phyloP scores from a whole-genome alignment of 2,329 filamentous ascomycete genomes.

The Diaporthe batatas region DNA sequence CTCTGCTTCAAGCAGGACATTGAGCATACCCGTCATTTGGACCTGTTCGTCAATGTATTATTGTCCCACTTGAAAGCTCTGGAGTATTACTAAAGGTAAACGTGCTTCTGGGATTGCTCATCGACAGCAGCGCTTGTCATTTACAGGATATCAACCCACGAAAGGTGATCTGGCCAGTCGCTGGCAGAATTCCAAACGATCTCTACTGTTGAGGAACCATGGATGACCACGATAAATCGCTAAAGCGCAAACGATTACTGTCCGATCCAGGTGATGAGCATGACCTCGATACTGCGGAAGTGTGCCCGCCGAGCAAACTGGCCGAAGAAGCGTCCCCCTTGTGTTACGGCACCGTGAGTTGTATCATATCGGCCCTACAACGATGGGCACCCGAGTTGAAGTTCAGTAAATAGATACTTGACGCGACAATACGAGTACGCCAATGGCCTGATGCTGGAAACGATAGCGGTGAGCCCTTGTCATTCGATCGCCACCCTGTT shows the following conservation, averaged over 20 bases:
- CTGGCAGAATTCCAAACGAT: not conserved
- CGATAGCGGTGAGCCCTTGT: not conserved
- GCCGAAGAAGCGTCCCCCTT: not conserved
- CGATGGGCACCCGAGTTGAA: not conserved
- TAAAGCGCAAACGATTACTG: not conserved
- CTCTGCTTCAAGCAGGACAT: too few relatives aligned
- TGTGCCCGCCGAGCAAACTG: too few relatives aligned
- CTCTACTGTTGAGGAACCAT: not conserved
- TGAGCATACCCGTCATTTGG: too few relatives aligned
- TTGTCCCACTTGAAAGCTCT: too few relatives aligned
- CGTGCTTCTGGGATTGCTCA: too few relatives aligned
- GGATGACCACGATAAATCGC: not conserved
- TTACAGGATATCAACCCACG: too few relatives aligned
- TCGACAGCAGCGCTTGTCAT: too few relatives aligned
- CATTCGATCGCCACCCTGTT: not conserved
- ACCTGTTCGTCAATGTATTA: too few relatives aligned
- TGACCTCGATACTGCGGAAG: not conserved
- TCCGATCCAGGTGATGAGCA: not conserved
- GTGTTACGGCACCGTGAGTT: slow-evolving; percentile 1
- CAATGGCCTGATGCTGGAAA: not conserved
- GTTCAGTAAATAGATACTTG: not conserved
- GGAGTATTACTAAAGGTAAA: too few relatives aligned
- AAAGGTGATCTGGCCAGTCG: not conserved
- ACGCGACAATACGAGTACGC: not conserved
- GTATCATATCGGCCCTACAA: not conserved